Percentiles rank a stretch among this genome's conserved stretches.
phyloP scores from a whole-genome alignment of 139 green algal genomes.

The Tetraselmis striata region DNA sequence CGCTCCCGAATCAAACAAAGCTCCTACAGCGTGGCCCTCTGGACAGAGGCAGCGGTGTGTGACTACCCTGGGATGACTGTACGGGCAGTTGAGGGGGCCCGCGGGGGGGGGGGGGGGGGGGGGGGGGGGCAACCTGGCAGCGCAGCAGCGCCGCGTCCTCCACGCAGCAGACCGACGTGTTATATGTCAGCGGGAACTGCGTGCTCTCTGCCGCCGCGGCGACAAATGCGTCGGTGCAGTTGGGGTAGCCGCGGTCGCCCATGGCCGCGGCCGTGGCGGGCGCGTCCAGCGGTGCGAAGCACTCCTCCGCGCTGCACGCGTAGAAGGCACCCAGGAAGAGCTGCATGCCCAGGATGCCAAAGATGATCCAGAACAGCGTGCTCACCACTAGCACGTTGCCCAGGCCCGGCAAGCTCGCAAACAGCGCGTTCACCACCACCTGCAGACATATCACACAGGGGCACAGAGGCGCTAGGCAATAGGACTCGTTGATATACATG shows the following conservation, averaged over 20 bases:
- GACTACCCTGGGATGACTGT: no score
- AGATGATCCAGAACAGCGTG: constrained; percentile 31
- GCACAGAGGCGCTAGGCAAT: no score
- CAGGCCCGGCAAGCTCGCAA: constrained; percentile 2
- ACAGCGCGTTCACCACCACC: constrained; percentile 13
- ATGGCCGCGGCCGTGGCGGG: background rate
- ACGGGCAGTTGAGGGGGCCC: no score
- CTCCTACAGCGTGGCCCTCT: no score
- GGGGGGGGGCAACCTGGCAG: no score
- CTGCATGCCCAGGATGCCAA: constrained; percentile 23
- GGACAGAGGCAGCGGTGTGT: no score
- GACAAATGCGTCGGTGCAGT: constrained; percentile 2
- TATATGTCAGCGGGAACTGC: background rate
- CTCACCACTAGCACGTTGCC: constrained; percentile 14
- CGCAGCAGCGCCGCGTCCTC: background rate
- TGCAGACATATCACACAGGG: no score
- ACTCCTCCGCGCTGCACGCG: constrained; percentile 12
- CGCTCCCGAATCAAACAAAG: no score
- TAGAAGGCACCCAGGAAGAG: constrained; percentile 30
- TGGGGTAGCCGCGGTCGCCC: background rate
- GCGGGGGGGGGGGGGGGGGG: no score
- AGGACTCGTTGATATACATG: no score
- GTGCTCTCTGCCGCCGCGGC: background rate
- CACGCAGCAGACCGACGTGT: background rate
- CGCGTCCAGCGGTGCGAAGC: background rate